A percentile compares a stretch with the other conserved stretches of the same genome.
phyloP scores from a whole-genome alignment of 768 basidiomycete species.

The Pleurotus citrinopileatus region DNA sequence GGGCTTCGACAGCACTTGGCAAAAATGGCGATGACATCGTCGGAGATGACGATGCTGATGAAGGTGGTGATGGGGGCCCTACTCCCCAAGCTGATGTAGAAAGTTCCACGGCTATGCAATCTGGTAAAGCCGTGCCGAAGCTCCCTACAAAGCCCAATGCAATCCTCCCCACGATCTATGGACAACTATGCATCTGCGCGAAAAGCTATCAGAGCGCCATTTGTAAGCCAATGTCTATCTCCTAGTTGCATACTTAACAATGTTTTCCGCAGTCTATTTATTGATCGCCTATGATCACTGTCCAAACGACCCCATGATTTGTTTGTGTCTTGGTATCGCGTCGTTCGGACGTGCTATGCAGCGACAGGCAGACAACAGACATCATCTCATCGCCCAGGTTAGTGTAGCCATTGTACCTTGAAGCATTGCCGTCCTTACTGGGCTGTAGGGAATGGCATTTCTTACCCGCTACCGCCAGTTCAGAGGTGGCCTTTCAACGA shows the following conservation, averaged over 20 bases:
- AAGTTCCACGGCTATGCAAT: background rate
- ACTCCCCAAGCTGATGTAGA: conserved; percentile 13
- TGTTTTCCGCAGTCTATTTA: conserved; percentile 71
- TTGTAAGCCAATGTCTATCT: conserved; percentile 49
- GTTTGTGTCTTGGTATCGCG: conserved; percentile 77
- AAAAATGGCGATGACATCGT: conserved; percentile 33
- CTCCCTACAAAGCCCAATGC: conserved; percentile 74
- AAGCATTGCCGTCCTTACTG: background rate
- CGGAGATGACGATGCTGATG: conserved; percentile 13
- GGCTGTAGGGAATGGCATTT: conserved; percentile 76
- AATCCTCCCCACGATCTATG: conserved; percentile 70
- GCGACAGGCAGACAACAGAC: conserved; percentile 90
- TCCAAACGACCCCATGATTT: conserved; percentile 82
- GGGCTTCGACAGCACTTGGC: conserved; percentile 36
- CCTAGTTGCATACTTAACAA: background rate
- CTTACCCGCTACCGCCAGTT: conserved; percentile 76
- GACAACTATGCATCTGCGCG: conserved; percentile 77
- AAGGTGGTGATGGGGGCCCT: conserved; percentile 17
- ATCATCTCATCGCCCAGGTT: conserved; percentile 79
- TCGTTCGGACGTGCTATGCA: conserved; percentile 92
- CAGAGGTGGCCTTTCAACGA: conserved; percentile 35
- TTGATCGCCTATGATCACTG: conserved; percentile 86
- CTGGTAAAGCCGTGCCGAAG: conserved; percentile 21
- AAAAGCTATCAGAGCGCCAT: conserved; percentile 90
- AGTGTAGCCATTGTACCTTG: background rate